Evolutionary conservation across 2,329 filamentous ascomycete species (phyloP), one percentile per base, ranked within the genome.

Genomic region (Thermomyces lanuginosus): DNA sequence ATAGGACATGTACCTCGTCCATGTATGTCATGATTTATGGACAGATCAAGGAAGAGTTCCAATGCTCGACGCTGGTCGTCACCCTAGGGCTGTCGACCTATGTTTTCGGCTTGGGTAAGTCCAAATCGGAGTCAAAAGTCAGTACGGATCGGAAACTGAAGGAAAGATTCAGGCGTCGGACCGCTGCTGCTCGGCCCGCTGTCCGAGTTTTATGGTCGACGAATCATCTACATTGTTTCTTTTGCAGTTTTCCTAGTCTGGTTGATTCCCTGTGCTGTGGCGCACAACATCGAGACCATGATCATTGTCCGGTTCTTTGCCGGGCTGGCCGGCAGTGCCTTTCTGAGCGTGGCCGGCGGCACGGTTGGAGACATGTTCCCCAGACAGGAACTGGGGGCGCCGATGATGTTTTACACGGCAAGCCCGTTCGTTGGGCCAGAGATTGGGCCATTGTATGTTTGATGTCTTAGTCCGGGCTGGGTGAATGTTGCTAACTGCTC

Each of bases 11-110:
- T 46, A 71, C 79, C 1, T 84, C 77, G 24, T 89, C 82, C n/a
- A 72, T 92, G 41, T 92, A 93, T 52, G 86, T 82, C 1, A 70
- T 71, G 8, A 89, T 79, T 0, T 93, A 92, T 49, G 46, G 43
- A 10, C 77, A 89, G 50, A 70, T 92, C 53, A 70, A 75, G 35
- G 55, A 61, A 14, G 78, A 91, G 32, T 91, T 92, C 41, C 56
- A 68, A 37, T 67, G 68, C 40, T 76, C 77, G 0, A 65, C 69
- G 30, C 60, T 80, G 26, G 65, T 91, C 13, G 80, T 76, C 8
- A 82, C 81, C 3, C 51, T 92, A 6, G 86, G 84, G 0, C 58
- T 93, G 27, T 83, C 79, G 1, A 63, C 77, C 1, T 93, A 84
- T 44, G 82, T 92, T 25, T 64, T 82, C 29, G 84, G 84, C 10